These are phyloP conservation scores for Kazachstania psychrophila DNA, from an alignment of 805 yeast genomes.

Conservation along the genomic window DNA sequence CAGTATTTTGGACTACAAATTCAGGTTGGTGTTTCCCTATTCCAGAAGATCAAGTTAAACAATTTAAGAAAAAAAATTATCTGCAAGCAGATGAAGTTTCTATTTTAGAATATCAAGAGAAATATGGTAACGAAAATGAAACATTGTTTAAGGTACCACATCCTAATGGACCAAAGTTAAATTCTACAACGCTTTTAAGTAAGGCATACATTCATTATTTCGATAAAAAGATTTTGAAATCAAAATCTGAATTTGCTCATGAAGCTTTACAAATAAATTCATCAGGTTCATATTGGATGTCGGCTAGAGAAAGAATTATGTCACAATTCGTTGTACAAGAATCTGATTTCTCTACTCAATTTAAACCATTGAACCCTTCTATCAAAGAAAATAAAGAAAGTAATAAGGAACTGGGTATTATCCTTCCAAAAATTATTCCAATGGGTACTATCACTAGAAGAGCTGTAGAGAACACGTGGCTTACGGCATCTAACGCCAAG, in stretches of 20 bases:
- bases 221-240: slow-evolving; percentile 63
- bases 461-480: slow-evolving; percentile 96
- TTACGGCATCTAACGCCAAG: slow-evolving; percentile 94
- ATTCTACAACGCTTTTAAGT: slow-evolving; percentile 70
- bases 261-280: slow-evolving; percentile 73
- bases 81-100: slow-evolving; percentile 16
- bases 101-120: slow-evolving; percentile 9
- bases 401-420: slow-evolving; percentile 46
- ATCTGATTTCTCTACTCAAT: slow-evolving; percentile 23
- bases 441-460: slow-evolving; percentile 97
- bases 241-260: slow-evolving; percentile 62
- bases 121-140: neutral
- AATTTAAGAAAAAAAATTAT: slow-evolving; percentile 32
- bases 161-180: slow-evolving; percentile 64
- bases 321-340: slow-evolving; percentile 76
- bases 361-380: slow-evolving; percentile 7
- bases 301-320: slow-evolving; percentile 74
- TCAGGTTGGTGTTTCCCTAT: slow-evolving; percentile 87
- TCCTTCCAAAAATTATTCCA: slow-evolving; percentile 72
- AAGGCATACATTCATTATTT: slow-evolving; percentile 64
- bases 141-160: slow-evolving; percentile 71
- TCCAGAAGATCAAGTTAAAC: slow-evolving; percentile 24
- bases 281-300: slow-evolving; percentile 85
- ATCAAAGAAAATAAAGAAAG: neutral
- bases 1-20: slow-evolving; percentile 68